These are phyloP conservation scores for Monilinia aucupariae DNA, from an alignment of 2,329 filamentous ascomycete species.

Conservation along the genomic window DNA sequence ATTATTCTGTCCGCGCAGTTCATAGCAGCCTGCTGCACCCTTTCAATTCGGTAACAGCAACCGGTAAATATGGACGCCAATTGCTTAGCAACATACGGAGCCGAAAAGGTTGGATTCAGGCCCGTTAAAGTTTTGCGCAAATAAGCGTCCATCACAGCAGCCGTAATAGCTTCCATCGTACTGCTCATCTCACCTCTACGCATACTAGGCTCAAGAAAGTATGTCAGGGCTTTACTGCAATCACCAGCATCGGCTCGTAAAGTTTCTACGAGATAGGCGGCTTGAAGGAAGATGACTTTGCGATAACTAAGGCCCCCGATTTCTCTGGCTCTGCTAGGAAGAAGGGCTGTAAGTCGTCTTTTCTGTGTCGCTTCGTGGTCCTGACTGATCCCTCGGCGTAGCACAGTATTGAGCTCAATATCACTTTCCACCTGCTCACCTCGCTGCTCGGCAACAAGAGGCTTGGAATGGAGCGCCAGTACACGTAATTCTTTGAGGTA, in stretches of 20 bases:
- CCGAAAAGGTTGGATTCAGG: constrained; percentile 72
- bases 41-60: constrained; percentile 89
- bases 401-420: constrained; percentile 89
- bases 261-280: constrained; percentile 83
- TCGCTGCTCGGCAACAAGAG: constrained; percentile 81
- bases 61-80: constrained; percentile 78
- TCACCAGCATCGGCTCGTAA: constrained; percentile 81
- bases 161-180: constrained; percentile 59
- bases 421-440: constrained; percentile 91
- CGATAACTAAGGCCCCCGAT: constrained; percentile 81
- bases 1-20: constrained; percentile 82
- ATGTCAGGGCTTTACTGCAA: constrained; percentile 82
- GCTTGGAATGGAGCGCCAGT: constrained; percentile 81
- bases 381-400: constrained; percentile 77
- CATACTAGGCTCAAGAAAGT: constrained; percentile 92
- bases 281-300: constrained; percentile 86
- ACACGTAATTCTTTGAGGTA: constrained; percentile 72
- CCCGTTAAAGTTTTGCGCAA: constrained; percentile 68
- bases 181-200: constrained; percentile 56
- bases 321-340: constrained; percentile 72
- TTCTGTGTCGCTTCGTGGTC: constrained; percentile 78
- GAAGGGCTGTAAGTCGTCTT: constrained; percentile 64
- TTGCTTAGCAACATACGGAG: constrained; percentile 83
- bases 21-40: constrained; percentile 83
- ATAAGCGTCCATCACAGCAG: constrained; percentile 73